Conservation (phyloP, 495 filamentous ascomycete species). For the Sphaerosporella brunnea region DNA sequence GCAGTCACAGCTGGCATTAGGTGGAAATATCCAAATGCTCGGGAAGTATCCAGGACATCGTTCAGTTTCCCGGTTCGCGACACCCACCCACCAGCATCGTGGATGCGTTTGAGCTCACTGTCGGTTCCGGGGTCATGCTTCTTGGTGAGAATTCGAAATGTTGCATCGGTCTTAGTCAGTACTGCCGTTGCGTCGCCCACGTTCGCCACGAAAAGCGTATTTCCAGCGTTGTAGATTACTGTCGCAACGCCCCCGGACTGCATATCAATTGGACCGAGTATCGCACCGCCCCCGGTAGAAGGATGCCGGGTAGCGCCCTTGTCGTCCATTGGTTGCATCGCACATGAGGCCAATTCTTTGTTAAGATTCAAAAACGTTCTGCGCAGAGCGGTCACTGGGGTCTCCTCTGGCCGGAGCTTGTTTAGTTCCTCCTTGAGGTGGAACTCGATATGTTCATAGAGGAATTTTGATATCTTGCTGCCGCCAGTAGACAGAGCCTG, state of each 20-base stretch:
- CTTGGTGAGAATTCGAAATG: conserved; percentile 58
- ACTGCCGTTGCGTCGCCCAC: conserved; percentile 90
- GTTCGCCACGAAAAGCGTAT: conserved; percentile 86
- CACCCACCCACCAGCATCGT: conserved; percentile 87
- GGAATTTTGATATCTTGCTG: conserved; percentile 85
- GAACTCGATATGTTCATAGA: conserved; percentile 82
- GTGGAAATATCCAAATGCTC: conserved; percentile 86
- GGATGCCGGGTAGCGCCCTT: conserved; percentile 37
- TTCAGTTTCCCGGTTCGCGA: conserved; percentile 87
- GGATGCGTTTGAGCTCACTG: conserved; percentile 69
- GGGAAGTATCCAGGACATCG: conserved; percentile 73
- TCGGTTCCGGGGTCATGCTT: conserved; percentile 85
- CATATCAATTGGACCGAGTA: conserved; percentile 72
- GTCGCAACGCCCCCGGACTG: conserved; percentile 81
- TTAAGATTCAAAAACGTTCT: conserved; percentile 78
- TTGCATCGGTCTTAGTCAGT: conserved; percentile 72
- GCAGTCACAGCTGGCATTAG: conserved; percentile 87
- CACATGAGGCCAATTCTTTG: conserved; percentile 77
- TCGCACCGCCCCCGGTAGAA: conserved; percentile 47
- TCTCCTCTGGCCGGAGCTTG: conserved; percentile 48
- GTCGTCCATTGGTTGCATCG: conserved; percentile 65
- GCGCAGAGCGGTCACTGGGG: conserved; percentile 62
- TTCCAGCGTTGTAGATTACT: conserved; percentile 69
- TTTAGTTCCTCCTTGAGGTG: conserved; percentile 71
- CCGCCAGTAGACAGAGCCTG: conserved; percentile 67